Conservation (phyloP, 2,329 filamentous ascomycete species). For the Xylaria sp. region DNA sequence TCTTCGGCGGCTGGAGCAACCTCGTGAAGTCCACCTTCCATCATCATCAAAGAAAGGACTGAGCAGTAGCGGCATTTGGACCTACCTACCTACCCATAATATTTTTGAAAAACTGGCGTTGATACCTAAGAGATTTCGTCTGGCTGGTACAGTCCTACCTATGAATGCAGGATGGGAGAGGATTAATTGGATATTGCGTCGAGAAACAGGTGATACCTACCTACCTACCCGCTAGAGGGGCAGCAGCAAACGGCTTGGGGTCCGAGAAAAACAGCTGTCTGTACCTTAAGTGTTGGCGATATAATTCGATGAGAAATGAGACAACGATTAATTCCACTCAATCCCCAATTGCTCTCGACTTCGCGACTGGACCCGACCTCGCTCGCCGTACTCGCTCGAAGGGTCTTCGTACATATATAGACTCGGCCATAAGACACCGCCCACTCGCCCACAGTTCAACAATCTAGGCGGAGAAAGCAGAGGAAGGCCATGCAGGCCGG, state of each 20-base stretch:
- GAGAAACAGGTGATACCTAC: background rate
- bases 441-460: too few species aligned
- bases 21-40: conserved; percentile 45
- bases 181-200: conserved; percentile 8
- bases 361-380: too few species aligned
- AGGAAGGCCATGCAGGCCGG: too few species aligned
- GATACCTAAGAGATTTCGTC: background rate
- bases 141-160: conserved; percentile 12
- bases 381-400: too few species aligned
- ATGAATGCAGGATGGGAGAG: conserved; percentile 6
- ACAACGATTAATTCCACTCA: conserved; percentile 2
- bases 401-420: too few species aligned
- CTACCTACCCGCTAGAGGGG: too few species aligned
- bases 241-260: conserved; percentile 1
- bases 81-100: background rate
- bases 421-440: too few species aligned
- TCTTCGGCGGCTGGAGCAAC: conserved; percentile 54
- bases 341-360: background rate
- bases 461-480: too few species aligned
- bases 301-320: conserved; percentile 21
- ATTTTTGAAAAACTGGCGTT: too few species aligned
- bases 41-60: conserved; percentile 33
- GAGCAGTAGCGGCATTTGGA: conserved; percentile 3
- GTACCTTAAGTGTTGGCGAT: conserved; percentile 5
- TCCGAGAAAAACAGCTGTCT: conserved; percentile 6